Evolutionary conservation across 257 asterid genomes (phyloP).

Genomic region (Solanum chilense): DNA sequence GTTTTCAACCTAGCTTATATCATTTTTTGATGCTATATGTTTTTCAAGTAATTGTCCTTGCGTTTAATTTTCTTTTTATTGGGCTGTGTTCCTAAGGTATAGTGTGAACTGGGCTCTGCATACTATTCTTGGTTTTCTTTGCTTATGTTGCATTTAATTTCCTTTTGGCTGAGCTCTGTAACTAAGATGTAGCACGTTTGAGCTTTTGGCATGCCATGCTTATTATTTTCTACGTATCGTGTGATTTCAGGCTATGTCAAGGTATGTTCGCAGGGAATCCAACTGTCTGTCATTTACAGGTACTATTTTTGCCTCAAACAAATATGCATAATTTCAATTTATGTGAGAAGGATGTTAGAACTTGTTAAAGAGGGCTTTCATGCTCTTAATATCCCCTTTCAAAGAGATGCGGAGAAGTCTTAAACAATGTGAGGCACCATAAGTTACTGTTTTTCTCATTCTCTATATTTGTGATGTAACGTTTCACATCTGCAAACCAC

Average conservation of each 20-base stretch:
- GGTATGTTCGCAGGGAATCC: conserved; percentile 73
- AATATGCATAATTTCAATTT: neutral
- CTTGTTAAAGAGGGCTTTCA: neutral
- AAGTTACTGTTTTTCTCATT: neutral
- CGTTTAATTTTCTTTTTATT: neutral
- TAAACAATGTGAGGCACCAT: neutral
- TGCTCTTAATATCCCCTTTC: neutral
- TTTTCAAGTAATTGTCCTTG: neutral
- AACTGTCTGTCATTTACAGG: conserved; percentile 74
- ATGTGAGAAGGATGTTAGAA: neutral
- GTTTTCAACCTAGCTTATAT: neutral
- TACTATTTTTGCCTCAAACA: conserved; percentile 9
- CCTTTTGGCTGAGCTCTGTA: neutral
- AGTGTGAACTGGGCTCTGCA: neutral
- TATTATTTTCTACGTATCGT: neutral
- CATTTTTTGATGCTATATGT: neutral
- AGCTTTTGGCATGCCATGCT: neutral
- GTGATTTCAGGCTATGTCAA: conserved; percentile 56
- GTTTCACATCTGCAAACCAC: neutral
- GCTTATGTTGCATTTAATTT: neutral
- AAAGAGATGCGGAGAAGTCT: neutral
- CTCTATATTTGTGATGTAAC: neutral
- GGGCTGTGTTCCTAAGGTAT: neutral
- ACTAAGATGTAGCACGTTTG: neutral
- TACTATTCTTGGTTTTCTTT: neutral